Evolutionary conservation across 169 alveolate genomes (phyloP).

Genomic region (Plasmodium cynomolgi): DNA sequence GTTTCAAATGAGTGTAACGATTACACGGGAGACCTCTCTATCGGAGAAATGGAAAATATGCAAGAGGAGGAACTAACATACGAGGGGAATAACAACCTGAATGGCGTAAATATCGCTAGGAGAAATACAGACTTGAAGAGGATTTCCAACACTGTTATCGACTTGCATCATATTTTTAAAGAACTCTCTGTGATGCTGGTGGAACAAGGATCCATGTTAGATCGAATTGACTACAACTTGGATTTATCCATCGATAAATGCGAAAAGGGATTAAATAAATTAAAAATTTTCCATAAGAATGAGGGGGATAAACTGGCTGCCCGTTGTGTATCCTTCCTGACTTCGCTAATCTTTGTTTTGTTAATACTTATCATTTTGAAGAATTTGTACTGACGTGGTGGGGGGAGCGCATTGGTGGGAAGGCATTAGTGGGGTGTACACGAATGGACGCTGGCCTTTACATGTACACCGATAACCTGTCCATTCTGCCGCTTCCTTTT

Average conservation of each 20-base stretch:
- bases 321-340: constrained; percentile 59
- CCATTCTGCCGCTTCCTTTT: not conserved
- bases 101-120: constrained; percentile 60
- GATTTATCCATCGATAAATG: constrained; percentile 72
- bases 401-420: not conserved
- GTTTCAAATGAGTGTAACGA: constrained; percentile 63
- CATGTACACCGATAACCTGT: not conserved
- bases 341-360: constrained; percentile 39
- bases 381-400: constrained; percentile 12
- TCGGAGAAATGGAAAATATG: not conserved
- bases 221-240: constrained; percentile 86
- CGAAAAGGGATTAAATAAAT: constrained; percentile 67
- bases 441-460: not conserved
- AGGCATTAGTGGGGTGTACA: too few relatives aligned
- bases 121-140: constrained; percentile 82
- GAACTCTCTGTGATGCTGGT: constrained; percentile 84
- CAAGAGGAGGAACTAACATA: constrained; percentile 45
- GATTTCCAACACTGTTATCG: constrained; percentile 82
- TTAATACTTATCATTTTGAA: constrained; percentile 66
- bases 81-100: constrained; percentile 61
- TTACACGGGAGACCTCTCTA: constrained; percentile 33
- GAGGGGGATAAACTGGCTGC: constrained; percentile 46
- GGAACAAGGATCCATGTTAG: constrained; percentile 88
- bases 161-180: constrained; percentile 83
- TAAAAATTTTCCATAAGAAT: constrained; percentile 51